Base-by-base conservation (phyloP, 805 yeast genomes). In the Wickerhamomyces ciferrii region DNA sequence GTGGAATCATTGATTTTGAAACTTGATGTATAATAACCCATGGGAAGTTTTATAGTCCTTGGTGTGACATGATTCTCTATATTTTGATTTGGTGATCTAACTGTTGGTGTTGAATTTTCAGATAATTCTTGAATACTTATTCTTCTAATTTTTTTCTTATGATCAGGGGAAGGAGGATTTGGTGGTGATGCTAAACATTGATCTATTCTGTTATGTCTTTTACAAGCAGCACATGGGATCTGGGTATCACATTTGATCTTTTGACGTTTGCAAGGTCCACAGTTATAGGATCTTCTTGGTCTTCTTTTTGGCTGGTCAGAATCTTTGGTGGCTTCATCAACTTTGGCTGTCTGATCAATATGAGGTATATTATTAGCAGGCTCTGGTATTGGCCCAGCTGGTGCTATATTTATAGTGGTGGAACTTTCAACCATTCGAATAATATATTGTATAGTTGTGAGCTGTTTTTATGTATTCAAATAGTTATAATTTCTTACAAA, bases 201-300 rank as follows among this genome's bases (percentile, higher is more conserved):
- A 23, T 66, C 68, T 5, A 53, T 55, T 32, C 76, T 55, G 49
- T 66, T 67, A 46, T 69, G 67, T 41, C 67, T 58, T 20, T 55
- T 48, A 52, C 82, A 77, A 21, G 75, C 66, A 2, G 71, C 61
- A 54, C 82, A 77, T 0, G 81, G 81, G 8, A 61, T 61, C 41
- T 63, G 54, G 47, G 74, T 67, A 51, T 78, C 79, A 59, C 83
- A 78, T 53, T 75, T 75, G 54, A 76, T 74, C 56, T 78, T 77
- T 47, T 73, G 71, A n/a, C 64, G 58, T 52, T 75, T 75, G 52
- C 83, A 78, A 2, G 79, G 80, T 1, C 81, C 82, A 56, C 83
- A 78, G 45, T 73, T 72, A 54, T 77, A 77, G n/a, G 78, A 71
- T 39, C 81, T 62, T 48, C 82, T 60, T 43, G 69, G 70, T 46